These are phyloP conservation scores for Wallacemonas sp. DNA, from an alignment of 208 protist species.

Conservation along the genomic window DNA sequence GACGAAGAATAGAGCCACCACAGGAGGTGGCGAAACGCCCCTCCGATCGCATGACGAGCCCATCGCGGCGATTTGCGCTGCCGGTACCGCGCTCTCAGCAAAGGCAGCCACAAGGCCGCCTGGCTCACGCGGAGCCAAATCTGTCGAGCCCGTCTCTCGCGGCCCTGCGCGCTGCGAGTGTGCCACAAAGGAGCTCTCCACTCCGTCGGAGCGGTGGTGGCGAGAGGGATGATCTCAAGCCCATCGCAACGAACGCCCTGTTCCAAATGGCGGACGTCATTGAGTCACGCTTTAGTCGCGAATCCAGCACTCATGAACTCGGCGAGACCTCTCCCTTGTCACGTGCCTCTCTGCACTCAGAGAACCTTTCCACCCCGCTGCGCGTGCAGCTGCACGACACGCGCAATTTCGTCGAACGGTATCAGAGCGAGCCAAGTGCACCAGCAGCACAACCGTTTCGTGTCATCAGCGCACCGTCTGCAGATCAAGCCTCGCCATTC, in stretches of 20 bases:
- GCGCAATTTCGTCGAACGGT: slow-evolving; percentile 8
- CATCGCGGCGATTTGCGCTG: not conserved
- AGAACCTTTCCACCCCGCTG: slow-evolving; percentile 9
- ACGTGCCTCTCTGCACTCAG: slow-evolving; percentile 3
- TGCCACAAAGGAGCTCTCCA: not conserved
- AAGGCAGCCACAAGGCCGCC: not conserved
- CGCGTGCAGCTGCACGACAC: slow-evolving; percentile 16
- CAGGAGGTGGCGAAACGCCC: no score
- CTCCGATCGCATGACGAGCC: no score
- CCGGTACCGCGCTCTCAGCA: slow-evolving; percentile 10
- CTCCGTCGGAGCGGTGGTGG: not conserved
- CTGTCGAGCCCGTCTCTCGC: not conserved
- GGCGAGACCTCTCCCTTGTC: slow-evolving; percentile 7
- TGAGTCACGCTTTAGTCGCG: not conserved
- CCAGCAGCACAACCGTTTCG: slow-evolving; percentile 5
- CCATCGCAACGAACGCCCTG: not conserved
- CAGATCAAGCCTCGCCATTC: not conserved
- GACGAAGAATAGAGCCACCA: no score
- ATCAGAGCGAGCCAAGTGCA: not conserved
- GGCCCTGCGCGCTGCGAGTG: not conserved
- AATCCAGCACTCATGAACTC: not conserved
- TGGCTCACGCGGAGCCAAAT: not conserved
- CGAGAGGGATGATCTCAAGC: not conserved
- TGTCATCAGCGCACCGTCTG: not conserved
- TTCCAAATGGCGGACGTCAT: not conserved